These are phyloP conservation scores for Casuarina cunninghamiana DNA, from an alignment of 306 rosid genomes.

Conservation along the genomic window DNA sequence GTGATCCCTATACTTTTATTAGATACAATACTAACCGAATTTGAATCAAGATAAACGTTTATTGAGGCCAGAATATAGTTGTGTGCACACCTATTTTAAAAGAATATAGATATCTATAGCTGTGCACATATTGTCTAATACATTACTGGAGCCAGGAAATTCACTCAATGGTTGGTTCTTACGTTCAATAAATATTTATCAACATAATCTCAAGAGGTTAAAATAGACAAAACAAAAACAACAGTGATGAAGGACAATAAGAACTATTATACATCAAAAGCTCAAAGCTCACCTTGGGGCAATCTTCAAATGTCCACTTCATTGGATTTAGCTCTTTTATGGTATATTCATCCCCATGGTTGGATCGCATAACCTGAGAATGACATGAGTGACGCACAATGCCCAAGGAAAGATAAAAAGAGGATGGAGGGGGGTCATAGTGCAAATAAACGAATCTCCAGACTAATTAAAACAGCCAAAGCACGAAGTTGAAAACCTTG, in stretches of 20 bases:
- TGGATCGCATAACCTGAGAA: slow-evolving; percentile 68
- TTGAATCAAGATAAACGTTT: background rate
- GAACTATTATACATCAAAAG: background rate
- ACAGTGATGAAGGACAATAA: slow-evolving; percentile 3
- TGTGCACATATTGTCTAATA: background rate
- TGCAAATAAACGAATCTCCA: background rate
- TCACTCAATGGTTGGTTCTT: background rate
- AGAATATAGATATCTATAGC: background rate
- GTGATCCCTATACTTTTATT: background rate
- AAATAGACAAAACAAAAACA: slow-evolving; percentile 1
- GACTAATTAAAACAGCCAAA: background rate
- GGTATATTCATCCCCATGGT: slow-evolving; percentile 65
- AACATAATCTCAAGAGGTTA: background rate
- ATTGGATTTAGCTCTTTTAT: slow-evolving; percentile 68
- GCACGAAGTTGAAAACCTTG: background rate
- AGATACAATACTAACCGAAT: background rate
- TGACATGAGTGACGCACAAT: slow-evolving; percentile 16
- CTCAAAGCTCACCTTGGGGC: slow-evolving; percentile 62
- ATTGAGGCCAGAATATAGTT: background rate
- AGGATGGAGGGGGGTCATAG: background rate
- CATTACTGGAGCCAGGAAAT: background rate
- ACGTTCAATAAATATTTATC: background rate
- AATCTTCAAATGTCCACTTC: slow-evolving; percentile 64
- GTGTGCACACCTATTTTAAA: background rate
- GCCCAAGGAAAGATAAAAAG: slow-evolving; percentile 17